Conservation (phyloP, 2,329 filamentous ascomycete genomes). For the Apiospora phragmitis region DNA sequence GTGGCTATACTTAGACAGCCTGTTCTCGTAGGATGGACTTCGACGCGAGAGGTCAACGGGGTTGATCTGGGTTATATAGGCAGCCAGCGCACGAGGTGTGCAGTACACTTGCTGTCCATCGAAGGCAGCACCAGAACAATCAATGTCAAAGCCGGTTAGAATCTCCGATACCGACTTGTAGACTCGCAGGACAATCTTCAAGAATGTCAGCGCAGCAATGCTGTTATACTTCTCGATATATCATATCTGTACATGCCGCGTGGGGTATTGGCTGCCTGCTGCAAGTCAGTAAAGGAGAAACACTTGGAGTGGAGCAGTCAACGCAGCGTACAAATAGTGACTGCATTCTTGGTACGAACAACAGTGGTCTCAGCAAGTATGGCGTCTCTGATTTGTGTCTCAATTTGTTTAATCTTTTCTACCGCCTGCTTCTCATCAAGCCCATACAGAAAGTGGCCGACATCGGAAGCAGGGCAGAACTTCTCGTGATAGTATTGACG, state of each 20-base stretch:
- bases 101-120: slow-evolving; percentile 80
- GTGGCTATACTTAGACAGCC: slow-evolving; percentile 82
- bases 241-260: slow-evolving; percentile 69
- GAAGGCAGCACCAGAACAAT: slow-evolving; percentile 79
- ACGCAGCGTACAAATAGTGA: slow-evolving; percentile 63
- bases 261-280: slow-evolving; percentile 74
- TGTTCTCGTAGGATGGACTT: slow-evolving; percentile 85
- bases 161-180: slow-evolving; percentile 86
- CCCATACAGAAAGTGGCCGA: slow-evolving; percentile 84
- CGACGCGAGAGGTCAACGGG: slow-evolving; percentile 76
- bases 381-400: slow-evolving; percentile 71
- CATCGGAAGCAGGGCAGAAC: slow-evolving; percentile 80
- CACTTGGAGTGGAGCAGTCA: neutral
- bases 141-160: slow-evolving; percentile 84
- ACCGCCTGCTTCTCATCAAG: slow-evolving; percentile 75
- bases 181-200: slow-evolving; percentile 76
- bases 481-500: slow-evolving; percentile 80
- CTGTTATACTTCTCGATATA: slow-evolving; percentile 15
- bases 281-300: slow-evolving; percentile 11
- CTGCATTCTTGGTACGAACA: slow-evolving; percentile 81
- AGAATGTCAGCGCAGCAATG: neutral
- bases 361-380: slow-evolving; percentile 83
- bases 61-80: slow-evolving; percentile 82
- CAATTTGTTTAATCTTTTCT: slow-evolving; percentile 83
- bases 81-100: slow-evolving; percentile 73